Conservation (phyloP, 176 grass and related monocot genomes). For the maize (Zea mays) region Zm-B73-REFERENCE-NAM-5.0 NC_050096.1:170244001-170244500, state of each 20-base stretch:
- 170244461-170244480: constrained; percentile 30
- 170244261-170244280: constrained; percentile 43
- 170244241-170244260: constrained; percentile 29
- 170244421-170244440: constrained; percentile 56
- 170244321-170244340: constrained; percentile 44
- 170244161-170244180: constrained; percentile 49
- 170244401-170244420: constrained; percentile 48
- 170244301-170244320: constrained; percentile 32
- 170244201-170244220: constrained; percentile 60
- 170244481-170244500: constrained; percentile 23
- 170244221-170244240: constrained; percentile 31
- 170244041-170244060: constrained; percentile 58
- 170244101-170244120: constrained; percentile 34
- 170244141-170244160: constrained; percentile 14
- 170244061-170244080: constrained; percentile 52
- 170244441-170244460: constrained; percentile 41
- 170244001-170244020: constrained; percentile 44
- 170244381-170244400: constrained; percentile 47
- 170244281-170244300: constrained; percentile 36
- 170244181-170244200: constrained; percentile 59
- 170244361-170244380: constrained; percentile 52
- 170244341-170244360: constrained; percentile 63
- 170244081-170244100: constrained; percentile 39
- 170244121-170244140: constrained; percentile 37
- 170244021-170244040: constrained; percentile 38